Evolutionary conservation across 148 eudicot genomes (phyloP).

Genomic region (Chenopodium suecicum): DNA sequence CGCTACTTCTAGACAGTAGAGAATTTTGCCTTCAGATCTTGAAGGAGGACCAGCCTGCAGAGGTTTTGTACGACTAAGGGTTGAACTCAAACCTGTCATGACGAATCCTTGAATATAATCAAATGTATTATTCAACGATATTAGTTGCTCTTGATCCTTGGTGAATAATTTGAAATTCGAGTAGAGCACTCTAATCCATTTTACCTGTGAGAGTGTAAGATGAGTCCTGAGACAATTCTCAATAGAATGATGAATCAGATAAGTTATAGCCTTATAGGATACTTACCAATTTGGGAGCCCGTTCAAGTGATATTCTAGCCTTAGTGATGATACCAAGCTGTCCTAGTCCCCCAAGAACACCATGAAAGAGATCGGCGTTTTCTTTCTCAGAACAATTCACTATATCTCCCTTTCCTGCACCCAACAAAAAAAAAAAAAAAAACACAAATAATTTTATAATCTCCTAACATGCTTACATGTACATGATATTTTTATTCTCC

Average conservation of each 20-base stretch:
- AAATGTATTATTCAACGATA: conserved; percentile 55
- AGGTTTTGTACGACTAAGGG: conserved; percentile 30
- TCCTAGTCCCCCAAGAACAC: conserved; percentile 91
- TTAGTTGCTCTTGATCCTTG: conserved; percentile 78
- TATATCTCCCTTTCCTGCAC: conserved; percentile 81
- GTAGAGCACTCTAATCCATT: conserved; percentile 85
- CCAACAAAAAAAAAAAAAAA: conserved; percentile 4
- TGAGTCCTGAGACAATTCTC: conserved; percentile 9
- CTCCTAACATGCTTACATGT: no score
- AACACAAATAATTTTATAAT: no score
- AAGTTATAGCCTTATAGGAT: background rate
- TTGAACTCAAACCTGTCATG: conserved; percentile 69
- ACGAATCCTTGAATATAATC: conserved; percentile 91
- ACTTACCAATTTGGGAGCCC: conserved; percentile 66
- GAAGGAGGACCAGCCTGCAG: background rate
- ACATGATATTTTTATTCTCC: background rate
- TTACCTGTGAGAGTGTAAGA: conserved; percentile 50
- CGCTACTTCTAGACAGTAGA: conserved; percentile 83
- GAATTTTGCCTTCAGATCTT: conserved; percentile 41
- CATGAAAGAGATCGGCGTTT: conserved; percentile 75
- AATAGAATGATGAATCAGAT: background rate
- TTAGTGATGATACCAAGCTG: conserved; percentile 88
- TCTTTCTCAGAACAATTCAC: conserved; percentile 58
- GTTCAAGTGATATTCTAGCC: conserved; percentile 73
- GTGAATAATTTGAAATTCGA: conserved; percentile 64